Conservation (phyloP, 2,329 filamentous ascomycete species). For the Fusarium decemcellulare region DNA sequence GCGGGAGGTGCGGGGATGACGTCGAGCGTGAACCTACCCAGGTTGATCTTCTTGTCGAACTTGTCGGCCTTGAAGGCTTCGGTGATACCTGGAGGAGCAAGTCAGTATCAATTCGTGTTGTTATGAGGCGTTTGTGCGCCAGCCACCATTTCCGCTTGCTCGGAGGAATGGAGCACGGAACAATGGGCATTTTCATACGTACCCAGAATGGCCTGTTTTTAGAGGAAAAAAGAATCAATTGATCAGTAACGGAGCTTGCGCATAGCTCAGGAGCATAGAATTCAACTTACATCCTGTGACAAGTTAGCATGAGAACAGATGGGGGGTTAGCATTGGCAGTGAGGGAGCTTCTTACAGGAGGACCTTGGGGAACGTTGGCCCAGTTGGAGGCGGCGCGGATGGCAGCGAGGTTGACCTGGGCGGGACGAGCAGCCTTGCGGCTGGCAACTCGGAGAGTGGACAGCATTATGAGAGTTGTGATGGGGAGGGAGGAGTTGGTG, state of each 20-base stretch:
- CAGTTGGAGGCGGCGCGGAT: conserved; percentile 82
- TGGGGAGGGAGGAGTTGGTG: conserved; percentile 23
- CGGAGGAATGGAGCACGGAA: conserved; percentile 31
- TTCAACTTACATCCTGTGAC: conserved; percentile 55
- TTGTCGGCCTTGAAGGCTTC: conserved; percentile 99
- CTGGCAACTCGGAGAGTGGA: conserved; percentile 68
- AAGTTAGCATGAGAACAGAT: conserved; percentile 37
- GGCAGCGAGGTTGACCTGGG: conserved; percentile 54
- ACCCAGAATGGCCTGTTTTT: conserved; percentile 81
- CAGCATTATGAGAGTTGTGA: conserved; percentile 62
- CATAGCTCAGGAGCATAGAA: conserved; percentile 14
- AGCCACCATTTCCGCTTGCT: conserved; percentile 14
- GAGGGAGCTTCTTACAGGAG: conserved; percentile 78
- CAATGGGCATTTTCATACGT: conserved; percentile 49
- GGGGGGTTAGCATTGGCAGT: conserved; percentile 28
- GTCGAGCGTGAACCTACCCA: conserved; percentile 73
- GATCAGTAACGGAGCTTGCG: conserved; percentile 40
- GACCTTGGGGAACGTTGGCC: conserved; percentile 92
- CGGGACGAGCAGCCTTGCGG: conserved; percentile 62
- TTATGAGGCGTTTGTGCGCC: conserved; percentile 27
- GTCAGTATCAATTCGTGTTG: conserved; percentile 41
- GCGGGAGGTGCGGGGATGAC: conserved; percentile 9
- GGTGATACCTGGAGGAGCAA: conserved; percentile 77
- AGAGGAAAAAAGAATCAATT: conserved; percentile 33
- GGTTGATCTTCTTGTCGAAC: conserved; percentile 97